Conservation (phyloP, 2,329 filamentous ascomycete species). For the Penicillium sp. region DNA sequence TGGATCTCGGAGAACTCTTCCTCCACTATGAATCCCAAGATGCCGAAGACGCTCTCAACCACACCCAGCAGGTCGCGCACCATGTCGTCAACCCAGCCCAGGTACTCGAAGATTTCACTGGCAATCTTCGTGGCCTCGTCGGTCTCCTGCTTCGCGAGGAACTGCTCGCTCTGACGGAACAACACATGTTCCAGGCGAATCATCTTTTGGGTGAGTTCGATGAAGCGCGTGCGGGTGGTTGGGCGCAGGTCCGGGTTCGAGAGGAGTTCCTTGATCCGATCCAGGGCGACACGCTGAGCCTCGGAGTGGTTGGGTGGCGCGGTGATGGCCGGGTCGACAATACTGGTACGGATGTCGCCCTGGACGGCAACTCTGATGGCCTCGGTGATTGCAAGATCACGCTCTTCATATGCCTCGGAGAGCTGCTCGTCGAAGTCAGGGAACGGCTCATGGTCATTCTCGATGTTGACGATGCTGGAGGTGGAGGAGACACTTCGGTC, state of each 20-base stretch:
- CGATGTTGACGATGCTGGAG: not conserved
- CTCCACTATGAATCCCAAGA: slow-evolving; percentile 13
- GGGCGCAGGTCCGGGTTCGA: slow-evolving; percentile 13
- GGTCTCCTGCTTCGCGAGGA: slow-evolving; percentile 16
- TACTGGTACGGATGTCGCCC: slow-evolving; percentile 19
- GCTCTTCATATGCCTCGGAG: slow-evolving; percentile 4
- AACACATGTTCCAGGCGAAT: slow-evolving; percentile 27
- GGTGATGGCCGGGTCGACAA: slow-evolving; percentile 19
- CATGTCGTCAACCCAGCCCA: slow-evolving; percentile 17
- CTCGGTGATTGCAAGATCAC: slow-evolving; percentile 19
- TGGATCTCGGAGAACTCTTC: slow-evolving; percentile 4
- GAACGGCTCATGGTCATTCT: slow-evolving; percentile 26
- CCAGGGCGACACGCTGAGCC: slow-evolving; percentile 10
- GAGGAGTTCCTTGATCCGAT: slow-evolving; percentile 21
- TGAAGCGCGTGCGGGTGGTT: slow-evolving; percentile 21
- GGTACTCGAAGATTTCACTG: slow-evolving; percentile 16
- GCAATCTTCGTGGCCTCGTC: slow-evolving; percentile 12
- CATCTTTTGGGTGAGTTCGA: slow-evolving; percentile 23
- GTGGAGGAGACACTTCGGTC: not conserved
- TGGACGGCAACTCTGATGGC: slow-evolving; percentile 28
- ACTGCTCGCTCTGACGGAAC: slow-evolving; percentile 19
- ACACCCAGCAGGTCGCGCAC: slow-evolving; percentile 14
- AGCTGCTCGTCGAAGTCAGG: slow-evolving; percentile 30
- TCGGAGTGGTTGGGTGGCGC: not conserved
- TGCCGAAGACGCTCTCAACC: slow-evolving; percentile 8